These are phyloP conservation scores for Pneumocystis carinii DNA, from an alignment of 1,139 yeast genomes.

Conservation along the genomic window DNA sequence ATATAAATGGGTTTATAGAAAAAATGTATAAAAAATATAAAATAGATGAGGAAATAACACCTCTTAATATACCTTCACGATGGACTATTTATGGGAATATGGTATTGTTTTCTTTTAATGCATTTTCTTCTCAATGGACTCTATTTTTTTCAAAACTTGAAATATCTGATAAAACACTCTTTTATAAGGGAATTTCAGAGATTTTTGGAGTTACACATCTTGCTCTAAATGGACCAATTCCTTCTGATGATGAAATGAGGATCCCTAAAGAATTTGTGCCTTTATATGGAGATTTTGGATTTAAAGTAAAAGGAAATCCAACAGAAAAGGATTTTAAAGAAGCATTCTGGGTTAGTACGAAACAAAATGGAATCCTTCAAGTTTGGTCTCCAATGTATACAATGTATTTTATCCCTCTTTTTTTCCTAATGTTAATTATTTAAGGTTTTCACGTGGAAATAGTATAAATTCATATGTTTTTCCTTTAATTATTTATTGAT, in stretches of 20 bases:
- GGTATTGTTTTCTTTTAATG: constrained; percentile 2
- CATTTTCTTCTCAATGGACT: constrained; percentile 5
- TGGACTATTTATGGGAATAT: background rate
- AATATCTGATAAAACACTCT: background rate
- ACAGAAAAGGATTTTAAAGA: constrained; percentile 29
- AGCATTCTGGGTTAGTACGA: constrained; percentile 58
- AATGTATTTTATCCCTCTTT: constrained; percentile 64
- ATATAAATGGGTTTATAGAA: background rate
- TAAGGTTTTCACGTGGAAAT: background rate
- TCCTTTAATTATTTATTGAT: background rate
- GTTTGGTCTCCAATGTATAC: constrained; percentile 76
- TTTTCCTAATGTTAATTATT: background rate
- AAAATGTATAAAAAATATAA: background rate
- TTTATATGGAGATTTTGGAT: constrained; percentile 53
- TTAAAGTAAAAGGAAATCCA: constrained; percentile 29
- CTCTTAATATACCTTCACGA: background rate
- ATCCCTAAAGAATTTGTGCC: constrained; percentile 47
- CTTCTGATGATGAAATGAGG: constrained; percentile 39
- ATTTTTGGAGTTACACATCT: constrained; percentile 35
- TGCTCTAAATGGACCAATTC: constrained; percentile 59
- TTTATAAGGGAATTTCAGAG: background rate
- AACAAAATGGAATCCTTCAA: constrained; percentile 64
- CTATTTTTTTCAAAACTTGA: background rate
- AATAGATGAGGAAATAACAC: background rate
- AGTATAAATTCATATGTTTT: background rate